Evolutionary conservation across 352 stramenopile genomes (phyloP).

Genomic region (Thraustochytrium striatum): DNA sequence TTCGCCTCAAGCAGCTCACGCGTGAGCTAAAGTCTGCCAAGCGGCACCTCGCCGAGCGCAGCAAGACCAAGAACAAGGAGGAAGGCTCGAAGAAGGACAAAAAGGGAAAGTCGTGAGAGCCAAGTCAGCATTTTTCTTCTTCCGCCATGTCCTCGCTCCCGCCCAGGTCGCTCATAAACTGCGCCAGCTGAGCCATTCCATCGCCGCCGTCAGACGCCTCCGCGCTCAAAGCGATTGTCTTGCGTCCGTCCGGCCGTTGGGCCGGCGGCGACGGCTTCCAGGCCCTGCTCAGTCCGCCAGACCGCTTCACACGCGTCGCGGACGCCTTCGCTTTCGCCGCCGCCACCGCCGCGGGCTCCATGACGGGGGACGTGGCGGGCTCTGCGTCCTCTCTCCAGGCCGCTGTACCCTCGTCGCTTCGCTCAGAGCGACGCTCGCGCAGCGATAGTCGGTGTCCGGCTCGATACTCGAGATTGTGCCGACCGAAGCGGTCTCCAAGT

Average conservation of each 20-base stretch:
- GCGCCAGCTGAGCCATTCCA: neutral
- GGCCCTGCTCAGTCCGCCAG: neutral
- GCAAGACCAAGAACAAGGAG: neutral
- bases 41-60: slow-evolving; percentile 19
- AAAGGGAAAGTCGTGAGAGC: too few species aligned
- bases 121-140: too few species aligned
- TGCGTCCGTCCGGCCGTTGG: too few species aligned
- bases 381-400: too few species aligned
- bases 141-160: neutral
- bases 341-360: neutral
- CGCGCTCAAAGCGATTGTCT: too few species aligned
- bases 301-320: neutral
- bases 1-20: neutral
- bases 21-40: slow-evolving; percentile 25
- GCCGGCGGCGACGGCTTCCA: too few species aligned
- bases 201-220: too few species aligned
- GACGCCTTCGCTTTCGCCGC: neutral
- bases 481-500: too few species aligned
- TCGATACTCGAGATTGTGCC: neutral
- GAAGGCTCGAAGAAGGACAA: neutral
- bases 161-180: neutral
- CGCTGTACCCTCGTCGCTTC: neutral
- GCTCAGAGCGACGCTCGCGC: neutral
- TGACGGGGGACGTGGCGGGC: too few species aligned
- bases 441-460: neutral